Base-by-base conservation (phyloP, 2,329 filamentous ascomycete species). In the Graphilbum ipis-grandicollis region DNA sequence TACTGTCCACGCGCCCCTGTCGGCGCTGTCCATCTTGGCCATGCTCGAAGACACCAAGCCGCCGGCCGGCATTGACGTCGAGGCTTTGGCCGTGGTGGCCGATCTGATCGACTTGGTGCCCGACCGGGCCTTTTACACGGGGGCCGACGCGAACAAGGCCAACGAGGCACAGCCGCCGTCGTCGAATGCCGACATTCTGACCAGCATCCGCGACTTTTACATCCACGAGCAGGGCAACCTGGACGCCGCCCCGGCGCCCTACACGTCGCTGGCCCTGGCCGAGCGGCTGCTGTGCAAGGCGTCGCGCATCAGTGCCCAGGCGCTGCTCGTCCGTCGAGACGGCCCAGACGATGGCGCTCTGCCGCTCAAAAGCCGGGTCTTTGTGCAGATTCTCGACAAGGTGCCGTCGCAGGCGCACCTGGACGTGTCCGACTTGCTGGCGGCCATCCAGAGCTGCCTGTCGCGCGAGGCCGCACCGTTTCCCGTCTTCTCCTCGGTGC, bases 1-100 rank as follows among this genome's bases (percentile, higher is more conserved):
- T 14, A 72, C 80, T 2, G 61, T 82, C 18, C 88, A 96, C 56
- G 79, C 86, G 22, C 88, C 88, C 25, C 57, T 92, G 21, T 68
- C 79, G 37, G 67, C 75, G 3, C 56, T 92, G n/a, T 71, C 75
- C 4, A 61, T 79, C 19, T 56, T 66, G 23, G 61, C 59, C 45
- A 77, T 71, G 71, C 56, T 77, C 31, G 60, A 75, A 48, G 62
- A 78, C 39, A 55, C 59, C 3, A 62, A 57, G 40, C 57, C 57
- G 41, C 53, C 29, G 29, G 29, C 7, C 6, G 18, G n/a, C 15
- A 7, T 15, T 17, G 44, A 42, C 33, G 45, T 48, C 3, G 51
- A 52, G 40, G 64, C 58, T 9, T 55, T 59, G 39, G 57, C 49
- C n/a, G 65, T 78, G 41, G 63, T 65, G 8, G 59, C 66, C 30